A percentile compares a stretch with the other conserved stretches of the same genome.
Conservation (phyloP, 176 grass and related monocot genomes). For the Cymbopogon citratus region DNA sequence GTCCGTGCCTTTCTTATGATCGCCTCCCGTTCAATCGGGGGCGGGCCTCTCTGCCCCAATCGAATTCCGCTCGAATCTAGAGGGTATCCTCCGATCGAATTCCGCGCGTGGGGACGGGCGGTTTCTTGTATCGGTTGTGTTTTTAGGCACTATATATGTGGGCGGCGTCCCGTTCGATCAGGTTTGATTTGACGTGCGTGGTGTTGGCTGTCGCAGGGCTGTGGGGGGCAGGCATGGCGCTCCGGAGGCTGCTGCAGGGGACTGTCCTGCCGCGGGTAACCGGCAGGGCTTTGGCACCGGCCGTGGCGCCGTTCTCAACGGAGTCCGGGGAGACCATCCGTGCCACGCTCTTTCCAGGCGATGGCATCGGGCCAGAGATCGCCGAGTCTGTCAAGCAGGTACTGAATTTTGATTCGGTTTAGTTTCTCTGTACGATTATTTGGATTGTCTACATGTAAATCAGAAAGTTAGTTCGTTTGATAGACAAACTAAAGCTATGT, state of each 20-base stretch:
- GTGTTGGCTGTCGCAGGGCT: conserved; percentile 10
- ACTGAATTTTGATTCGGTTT: not conserved
- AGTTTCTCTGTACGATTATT: not conserved
- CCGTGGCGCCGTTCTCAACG: conserved; percentile 33
- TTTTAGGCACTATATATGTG: not conserved
- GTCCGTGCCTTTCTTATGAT: not conserved
- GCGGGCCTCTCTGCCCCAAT: not conserved
- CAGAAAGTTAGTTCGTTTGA: not conserved
- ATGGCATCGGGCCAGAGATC: conserved; percentile 95
- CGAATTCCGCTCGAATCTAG: conserved; percentile 1
- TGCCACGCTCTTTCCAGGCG: conserved; percentile 89
- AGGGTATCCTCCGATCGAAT: not conserved
- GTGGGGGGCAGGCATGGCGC: conserved; percentile 41
- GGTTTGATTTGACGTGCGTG: conserved; percentile 41
- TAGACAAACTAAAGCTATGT: not conserved
- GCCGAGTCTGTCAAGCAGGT: conserved; percentile 91
- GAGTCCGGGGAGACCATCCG: conserved; percentile 39
- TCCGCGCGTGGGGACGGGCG: not conserved
- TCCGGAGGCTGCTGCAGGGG: conserved; percentile 51
- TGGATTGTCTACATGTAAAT: not conserved
- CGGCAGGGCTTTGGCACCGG: conserved; percentile 3
- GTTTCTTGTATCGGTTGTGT: not conserved
- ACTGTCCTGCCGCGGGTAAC: conserved; percentile 38
- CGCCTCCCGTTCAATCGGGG: not conserved
- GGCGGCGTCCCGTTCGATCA: not conserved